Base-by-base conservation (phyloP, 805 yeast genomes). In the Wickerhamiella domercqiae region DNA sequence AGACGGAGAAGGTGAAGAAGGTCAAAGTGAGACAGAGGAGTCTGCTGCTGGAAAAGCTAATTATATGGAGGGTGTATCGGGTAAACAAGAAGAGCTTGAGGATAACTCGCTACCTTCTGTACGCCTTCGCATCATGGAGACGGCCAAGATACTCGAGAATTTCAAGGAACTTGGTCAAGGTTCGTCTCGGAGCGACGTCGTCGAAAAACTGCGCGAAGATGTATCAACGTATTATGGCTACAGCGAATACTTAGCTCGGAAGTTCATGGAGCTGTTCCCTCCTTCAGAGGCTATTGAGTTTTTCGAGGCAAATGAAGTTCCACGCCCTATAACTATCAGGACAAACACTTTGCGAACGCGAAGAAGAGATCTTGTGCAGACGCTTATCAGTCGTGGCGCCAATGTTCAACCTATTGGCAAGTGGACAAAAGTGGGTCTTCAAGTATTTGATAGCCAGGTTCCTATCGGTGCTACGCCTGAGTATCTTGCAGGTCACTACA, bases 391-490 rank as follows among this genome's bases (percentile, higher is more conserved):
- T 61, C 75, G 95, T 53, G 98, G 98, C 57, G 98, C 87, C 44
- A 90, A 90, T 56, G 67, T 90, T 50, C 96, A 90, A 61, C 97
- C 97, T 32, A 83, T 90, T 50, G 97, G 97, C 36, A 65, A 80
- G 30, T 90, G 99, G 99, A 84, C 97, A 18, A 90, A 90, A 61
- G 97, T 90, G 36, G 99, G 99, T 44, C 67, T 90, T 47, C 98
- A 90, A 61, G 77, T 90, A 37, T 90, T 87, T 57, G 99, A 90
- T 56, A 86, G 97, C 18, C 97, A 86, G 59, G 97, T 90, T n/a
- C 98, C 99, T 32, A 81, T 90, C 49, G 99, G 99, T 60, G 98
- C 99, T 32, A 90, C 99, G 6, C 98, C 99, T 32, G 99, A 90
- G 62, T 90, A 90, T 57, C 67, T 90, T 53, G 93, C 97, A 11